Evolutionary conservation across 768 basidiomycete species (phyloP).

Genomic region (Suillus cothurnatus): DNA sequence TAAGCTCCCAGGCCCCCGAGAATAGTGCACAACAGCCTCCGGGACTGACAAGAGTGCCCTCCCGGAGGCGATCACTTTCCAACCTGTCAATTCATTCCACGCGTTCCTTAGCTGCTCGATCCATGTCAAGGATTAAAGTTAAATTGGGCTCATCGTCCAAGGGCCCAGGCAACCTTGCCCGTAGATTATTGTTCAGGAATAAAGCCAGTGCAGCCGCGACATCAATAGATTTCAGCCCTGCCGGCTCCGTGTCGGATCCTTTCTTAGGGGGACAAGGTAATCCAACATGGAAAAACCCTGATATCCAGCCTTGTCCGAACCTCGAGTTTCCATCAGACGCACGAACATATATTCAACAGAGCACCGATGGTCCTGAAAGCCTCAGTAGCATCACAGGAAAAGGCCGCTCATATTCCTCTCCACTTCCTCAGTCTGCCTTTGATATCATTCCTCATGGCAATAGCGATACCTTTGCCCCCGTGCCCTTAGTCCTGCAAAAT

Average conservation of each 20-base stretch:
- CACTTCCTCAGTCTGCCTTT: conserved; percentile 60
- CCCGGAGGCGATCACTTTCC: conserved; percentile 59
- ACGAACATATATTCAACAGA: conserved; percentile 9
- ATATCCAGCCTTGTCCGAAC: conserved; percentile 11
- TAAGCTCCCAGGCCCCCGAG: conserved; percentile 16
- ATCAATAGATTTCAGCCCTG: conserved; percentile 8
- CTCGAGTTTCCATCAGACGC: neutral
- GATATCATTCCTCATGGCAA: conserved; percentile 55
- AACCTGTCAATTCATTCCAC: conserved; percentile 49
- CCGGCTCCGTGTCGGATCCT: conserved; percentile 9
- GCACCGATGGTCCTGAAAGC: conserved; percentile 22
- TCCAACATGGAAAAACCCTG: conserved; percentile 46
- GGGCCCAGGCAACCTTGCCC: conserved; percentile 53
- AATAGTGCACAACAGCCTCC: conserved; percentile 22
- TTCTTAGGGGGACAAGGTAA: conserved; percentile 28
- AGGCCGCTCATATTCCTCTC: conserved; percentile 64
- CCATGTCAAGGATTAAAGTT: conserved; percentile 50
- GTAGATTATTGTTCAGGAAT: conserved; percentile 55
- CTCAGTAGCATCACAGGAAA: conserved; percentile 43
- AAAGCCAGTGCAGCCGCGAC: conserved; percentile 22
- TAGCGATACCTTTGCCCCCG: conserved; percentile 53
- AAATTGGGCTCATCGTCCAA: conserved; percentile 46
- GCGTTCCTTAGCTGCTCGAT: conserved; percentile 44
- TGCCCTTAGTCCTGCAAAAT: conserved; percentile 48
- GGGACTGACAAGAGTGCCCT: conserved; percentile 37